These are phyloP conservation scores for Peniophora sp. DNA, from an alignment of 1,284 basidiomycete species.

Conservation along the genomic window DNA sequence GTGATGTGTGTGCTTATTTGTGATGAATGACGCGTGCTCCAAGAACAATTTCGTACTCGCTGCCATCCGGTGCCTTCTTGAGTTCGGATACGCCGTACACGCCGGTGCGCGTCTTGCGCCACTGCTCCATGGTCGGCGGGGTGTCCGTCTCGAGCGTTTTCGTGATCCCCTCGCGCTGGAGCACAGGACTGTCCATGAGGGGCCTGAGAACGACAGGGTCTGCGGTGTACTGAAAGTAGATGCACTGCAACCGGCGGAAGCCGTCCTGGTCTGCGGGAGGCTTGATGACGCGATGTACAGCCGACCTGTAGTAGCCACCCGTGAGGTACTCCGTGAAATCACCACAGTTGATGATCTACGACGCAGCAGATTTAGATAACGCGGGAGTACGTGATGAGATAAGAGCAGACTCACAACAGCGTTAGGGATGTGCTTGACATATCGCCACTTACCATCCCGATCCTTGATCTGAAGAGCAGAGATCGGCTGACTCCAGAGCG, in stretches of 20 bases:
- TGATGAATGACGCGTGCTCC: conserved; percentile 27
- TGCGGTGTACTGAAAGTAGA: conserved; percentile 32
- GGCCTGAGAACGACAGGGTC: conserved; percentile 24
- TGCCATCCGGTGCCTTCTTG: conserved; percentile 16
- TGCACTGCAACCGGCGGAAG: conserved; percentile 32
- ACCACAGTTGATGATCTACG: conserved; percentile 33
- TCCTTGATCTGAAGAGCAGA: conserved; percentile 48
- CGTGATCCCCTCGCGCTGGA: conserved; percentile 16
- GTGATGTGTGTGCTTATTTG: conserved; percentile 12
- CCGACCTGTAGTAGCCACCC: conserved; percentile 35
- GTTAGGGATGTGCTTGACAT: conserved; percentile 52
- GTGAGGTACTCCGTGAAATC: conserved; percentile 36
- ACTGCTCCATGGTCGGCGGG: conserved; percentile 13
- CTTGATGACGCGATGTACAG: conserved; percentile 34
- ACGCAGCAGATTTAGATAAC: not conserved
- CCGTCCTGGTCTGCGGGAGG: conserved; percentile 42
- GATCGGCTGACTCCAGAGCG: conserved; percentile 56
- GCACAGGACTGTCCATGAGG: conserved; percentile 19
- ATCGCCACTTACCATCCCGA: conserved; percentile 45
- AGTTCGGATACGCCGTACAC: conserved; percentile 18
- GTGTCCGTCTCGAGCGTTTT: conserved; percentile 8
- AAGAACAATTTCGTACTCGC: conserved; percentile 25
- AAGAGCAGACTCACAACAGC: conserved; percentile 33
- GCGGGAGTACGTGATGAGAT: not conserved
- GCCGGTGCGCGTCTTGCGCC: conserved; percentile 16